Conservation (phyloP, 805 yeast species). For the Monosporozyma solicola region DNA sequence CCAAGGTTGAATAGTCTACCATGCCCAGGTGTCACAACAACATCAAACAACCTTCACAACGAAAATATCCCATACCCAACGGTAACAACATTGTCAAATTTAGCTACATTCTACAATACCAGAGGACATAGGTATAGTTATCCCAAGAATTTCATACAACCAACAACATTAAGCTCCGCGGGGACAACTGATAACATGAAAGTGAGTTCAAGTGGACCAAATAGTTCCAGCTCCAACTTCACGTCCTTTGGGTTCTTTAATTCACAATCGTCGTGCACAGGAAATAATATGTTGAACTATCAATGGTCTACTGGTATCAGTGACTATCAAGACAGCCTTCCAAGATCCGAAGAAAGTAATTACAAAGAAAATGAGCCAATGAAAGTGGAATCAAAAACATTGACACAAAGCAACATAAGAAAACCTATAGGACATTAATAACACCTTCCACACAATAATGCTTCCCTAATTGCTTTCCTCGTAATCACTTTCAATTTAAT, state of each 20-base stretch:
- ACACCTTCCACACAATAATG: neutral
- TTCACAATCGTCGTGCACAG: neutral
- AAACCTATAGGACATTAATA: neutral
- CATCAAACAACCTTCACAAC: neutral
- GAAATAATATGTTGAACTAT: neutral
- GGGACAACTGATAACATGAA: neutral
- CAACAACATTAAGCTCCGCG: neutral
- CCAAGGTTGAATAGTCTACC: conserved; percentile 4
- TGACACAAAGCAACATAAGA: neutral
- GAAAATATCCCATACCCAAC: conserved; percentile 11
- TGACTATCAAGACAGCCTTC: neutral
- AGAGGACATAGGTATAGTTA: conserved; percentile 21
- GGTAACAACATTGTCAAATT: conserved; percentile 16
- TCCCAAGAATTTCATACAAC: conserved; percentile 8
- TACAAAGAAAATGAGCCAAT: neutral
- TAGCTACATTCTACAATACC: conserved; percentile 22
- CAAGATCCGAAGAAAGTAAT: neutral
- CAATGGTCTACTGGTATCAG: neutral
- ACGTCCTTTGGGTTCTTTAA: neutral
- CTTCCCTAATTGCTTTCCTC: neutral
- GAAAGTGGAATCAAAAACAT: neutral
- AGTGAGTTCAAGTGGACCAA: neutral
- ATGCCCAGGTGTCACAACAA: neutral
- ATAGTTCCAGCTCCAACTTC: neutral
- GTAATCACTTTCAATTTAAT: neutral